Evolutionary conservation across 371 early-diverging fungal species (phyloP).

Genomic region (Mortierella sp.): DNA sequence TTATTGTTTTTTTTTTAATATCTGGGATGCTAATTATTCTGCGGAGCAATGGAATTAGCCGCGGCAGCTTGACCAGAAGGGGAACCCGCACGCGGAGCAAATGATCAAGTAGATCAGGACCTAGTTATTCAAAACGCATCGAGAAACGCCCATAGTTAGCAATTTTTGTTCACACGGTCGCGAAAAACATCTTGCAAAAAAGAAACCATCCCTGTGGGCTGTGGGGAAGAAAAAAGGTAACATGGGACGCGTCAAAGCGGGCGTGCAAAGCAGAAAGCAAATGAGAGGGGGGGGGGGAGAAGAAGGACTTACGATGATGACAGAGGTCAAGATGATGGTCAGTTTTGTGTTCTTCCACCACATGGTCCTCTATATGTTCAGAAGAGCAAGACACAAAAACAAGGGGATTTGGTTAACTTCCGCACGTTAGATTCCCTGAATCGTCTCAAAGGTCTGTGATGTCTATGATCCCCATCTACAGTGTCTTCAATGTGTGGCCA

Average conservation of each 20-base stretch:
- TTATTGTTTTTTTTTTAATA: neutral
- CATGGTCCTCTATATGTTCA: constrained; percentile 73
- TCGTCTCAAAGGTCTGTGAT: no score
- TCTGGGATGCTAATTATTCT: no score
- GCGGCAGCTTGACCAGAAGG: constrained; percentile 55
- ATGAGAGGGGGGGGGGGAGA: neutral
- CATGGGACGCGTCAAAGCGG: neutral
- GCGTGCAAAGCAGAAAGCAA: neutral
- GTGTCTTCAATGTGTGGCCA: no score
- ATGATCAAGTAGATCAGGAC: constrained; percentile 77
- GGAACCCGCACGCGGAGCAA: constrained; percentile 86
- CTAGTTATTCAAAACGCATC: constrained; percentile 44
- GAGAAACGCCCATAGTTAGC: neutral
- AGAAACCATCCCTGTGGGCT: neutral
- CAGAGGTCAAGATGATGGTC: constrained; percentile 76
- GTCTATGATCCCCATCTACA: no score
- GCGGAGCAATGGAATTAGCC: neutral
- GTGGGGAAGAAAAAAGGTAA: neutral
- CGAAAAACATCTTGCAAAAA: neutral
- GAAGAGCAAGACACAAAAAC: neutral
- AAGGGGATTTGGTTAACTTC: neutral
- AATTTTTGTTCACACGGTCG: neutral
- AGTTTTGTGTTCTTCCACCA: constrained; percentile 96
- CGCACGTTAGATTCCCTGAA: neutral
- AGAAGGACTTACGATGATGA: constrained; percentile 68